These are phyloP conservation scores for Incumbomyces delicatus DNA, from an alignment of 2,329 filamentous ascomycete species.

Conservation along the genomic window DNA sequence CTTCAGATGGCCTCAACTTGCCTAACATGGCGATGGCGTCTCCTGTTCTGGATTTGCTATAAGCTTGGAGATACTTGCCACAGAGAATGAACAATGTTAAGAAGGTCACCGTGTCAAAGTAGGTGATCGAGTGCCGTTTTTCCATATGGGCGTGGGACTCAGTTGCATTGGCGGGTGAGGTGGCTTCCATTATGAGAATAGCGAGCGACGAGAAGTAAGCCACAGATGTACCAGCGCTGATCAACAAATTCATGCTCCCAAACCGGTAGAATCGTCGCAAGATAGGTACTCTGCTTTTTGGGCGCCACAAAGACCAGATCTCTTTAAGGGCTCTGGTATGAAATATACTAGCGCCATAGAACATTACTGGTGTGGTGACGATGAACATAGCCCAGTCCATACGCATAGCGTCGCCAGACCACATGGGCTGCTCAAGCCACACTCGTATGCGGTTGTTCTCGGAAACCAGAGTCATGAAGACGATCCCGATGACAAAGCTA, in stretches of 20 bases:
- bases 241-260: constrained; percentile 92
- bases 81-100: constrained; percentile 76
- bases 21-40: constrained; percentile 73
- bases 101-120: constrained; percentile 91
- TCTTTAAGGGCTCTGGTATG: constrained; percentile 72
- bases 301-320: constrained; percentile 65
- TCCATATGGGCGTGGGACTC: constrained; percentile 4
- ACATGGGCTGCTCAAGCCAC: constrained; percentile 62
- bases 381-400: constrained; percentile 72
- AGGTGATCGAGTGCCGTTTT: constrained; percentile 33
- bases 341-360: constrained; percentile 77
- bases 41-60: constrained; percentile 83
- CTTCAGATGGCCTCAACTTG: constrained; percentile 67
- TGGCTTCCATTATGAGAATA: constrained; percentile 57
- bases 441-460: constrained; percentile 46
- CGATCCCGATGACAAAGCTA: constrained; percentile 76
- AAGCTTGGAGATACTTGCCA: constrained; percentile 56
- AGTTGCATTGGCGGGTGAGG: constrained; percentile 31
- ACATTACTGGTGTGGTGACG: constrained; percentile 75
- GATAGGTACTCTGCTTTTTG: constrained; percentile 61
- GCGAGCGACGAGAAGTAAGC: constrained; percentile 76
- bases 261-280: constrained; percentile 77
- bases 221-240: constrained; percentile 78
- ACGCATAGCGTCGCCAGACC: constrained; percentile 59
- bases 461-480: constrained; percentile 77